Evolutionary conservation across 1,139 yeast species (phyloP).

Genomic region (Meyerozyma smithsonii): DNA sequence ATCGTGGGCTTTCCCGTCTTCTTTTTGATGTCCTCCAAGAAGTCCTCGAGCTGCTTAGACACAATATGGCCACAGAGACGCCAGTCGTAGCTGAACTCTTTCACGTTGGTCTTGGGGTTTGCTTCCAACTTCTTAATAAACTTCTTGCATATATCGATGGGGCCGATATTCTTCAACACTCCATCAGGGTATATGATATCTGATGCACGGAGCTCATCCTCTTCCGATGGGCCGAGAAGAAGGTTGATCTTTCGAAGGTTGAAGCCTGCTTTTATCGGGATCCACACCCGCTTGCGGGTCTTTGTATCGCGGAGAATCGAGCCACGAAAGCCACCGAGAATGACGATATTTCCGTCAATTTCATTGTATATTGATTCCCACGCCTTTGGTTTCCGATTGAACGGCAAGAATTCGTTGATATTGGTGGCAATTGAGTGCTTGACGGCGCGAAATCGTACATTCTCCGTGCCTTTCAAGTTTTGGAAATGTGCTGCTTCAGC

Average conservation of each 20-base stretch:
- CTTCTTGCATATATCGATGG: constrained; percentile 70
- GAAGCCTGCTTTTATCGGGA: constrained; percentile 83
- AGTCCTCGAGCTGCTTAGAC: constrained; percentile 45
- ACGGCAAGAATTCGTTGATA: constrained; percentile 33
- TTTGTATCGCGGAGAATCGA: constrained; percentile 65
- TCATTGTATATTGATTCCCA: constrained; percentile 35
- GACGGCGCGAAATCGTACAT: constrained; percentile 65
- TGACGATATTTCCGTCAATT: constrained; percentile 69
- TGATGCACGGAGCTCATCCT: constrained; percentile 53
- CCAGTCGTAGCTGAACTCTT: constrained; percentile 91
- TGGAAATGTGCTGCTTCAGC: constrained; percentile 62
- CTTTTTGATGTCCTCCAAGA: constrained; percentile 38
- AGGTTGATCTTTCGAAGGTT: constrained; percentile 66
- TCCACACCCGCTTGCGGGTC: constrained; percentile 72
- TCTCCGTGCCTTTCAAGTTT: constrained; percentile 55
- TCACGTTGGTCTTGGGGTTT: constrained; percentile 60
- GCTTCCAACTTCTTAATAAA: constrained; percentile 50
- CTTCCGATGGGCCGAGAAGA: constrained; percentile 63
- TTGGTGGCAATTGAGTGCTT: constrained; percentile 56
- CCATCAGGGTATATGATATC: constrained; percentile 66
- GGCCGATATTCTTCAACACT: constrained; percentile 77
- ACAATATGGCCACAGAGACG: constrained; percentile 59
- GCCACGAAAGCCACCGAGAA: constrained; percentile 88
- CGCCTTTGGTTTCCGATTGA: constrained; percentile 16
- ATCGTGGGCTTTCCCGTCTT: constrained; percentile 51